phyloP scores from a whole-genome alignment of 2,329 filamentous ascomycete genomes.

The Talaromyces albobiverticillius region DNA sequence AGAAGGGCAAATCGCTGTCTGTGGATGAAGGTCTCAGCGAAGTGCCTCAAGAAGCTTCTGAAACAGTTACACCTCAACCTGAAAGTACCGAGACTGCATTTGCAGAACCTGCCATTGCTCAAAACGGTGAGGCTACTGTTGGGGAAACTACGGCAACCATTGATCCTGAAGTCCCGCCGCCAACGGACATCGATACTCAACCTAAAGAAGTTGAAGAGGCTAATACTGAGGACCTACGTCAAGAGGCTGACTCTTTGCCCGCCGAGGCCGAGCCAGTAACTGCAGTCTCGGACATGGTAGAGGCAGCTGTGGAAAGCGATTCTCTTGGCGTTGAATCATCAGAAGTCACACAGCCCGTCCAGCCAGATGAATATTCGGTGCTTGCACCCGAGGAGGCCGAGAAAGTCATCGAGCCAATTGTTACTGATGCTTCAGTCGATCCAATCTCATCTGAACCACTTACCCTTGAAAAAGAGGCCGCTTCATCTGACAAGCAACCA shows the following conservation, averaged over 20 bases:
- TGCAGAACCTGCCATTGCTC: neutral
- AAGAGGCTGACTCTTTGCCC: neutral
- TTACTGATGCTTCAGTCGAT: neutral
- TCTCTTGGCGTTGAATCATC: neutral
- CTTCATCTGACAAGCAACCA: neutral
- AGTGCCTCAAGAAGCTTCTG: neutral
- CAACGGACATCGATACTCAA: neutral
- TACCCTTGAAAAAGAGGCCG: neutral
- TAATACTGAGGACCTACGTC: neutral
- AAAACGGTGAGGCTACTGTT: neutral
- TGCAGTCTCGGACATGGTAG: neutral
- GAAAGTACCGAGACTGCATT: neutral
- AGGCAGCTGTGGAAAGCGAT: neutral
- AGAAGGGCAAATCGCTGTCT: slow-evolving; percentile 20
- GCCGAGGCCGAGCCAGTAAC: neutral
- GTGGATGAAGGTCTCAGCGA: slow-evolving; percentile 6
- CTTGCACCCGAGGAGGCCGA: neutral
- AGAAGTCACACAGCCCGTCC: neutral
- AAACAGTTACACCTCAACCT: neutral
- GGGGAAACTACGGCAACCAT: neutral
- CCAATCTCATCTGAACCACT: neutral
- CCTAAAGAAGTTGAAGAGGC: neutral
- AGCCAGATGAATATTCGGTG: neutral
- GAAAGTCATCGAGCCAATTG: neutral
- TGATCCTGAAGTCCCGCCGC: neutral